Base-by-base conservation (phyloP, 257 asterid genomes). In the Pogostemon cablin region DNA sequence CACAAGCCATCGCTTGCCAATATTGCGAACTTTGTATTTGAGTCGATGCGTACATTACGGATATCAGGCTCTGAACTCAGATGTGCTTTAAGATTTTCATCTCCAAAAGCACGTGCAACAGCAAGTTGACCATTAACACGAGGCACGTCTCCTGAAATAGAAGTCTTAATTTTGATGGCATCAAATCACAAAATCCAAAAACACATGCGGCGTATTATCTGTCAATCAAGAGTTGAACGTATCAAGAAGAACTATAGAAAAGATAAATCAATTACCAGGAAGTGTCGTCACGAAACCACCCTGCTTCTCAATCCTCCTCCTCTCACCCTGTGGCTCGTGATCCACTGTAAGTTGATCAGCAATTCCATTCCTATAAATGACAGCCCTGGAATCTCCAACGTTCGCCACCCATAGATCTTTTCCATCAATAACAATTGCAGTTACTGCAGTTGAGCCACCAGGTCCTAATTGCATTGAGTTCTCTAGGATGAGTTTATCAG, bases 1-100 rank as follows among this genome's bases (percentile, higher is more conserved):
- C 97, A 90, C 78, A 90, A 75, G 71, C 97, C 97, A 75, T 90
- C 97, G 54, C 97, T 90, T 4, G 97, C 97, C 85, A 90, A 78
- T 68, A 90, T 88, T 12, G 72, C 88, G 50, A 90, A 86, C 65
- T 83, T 80, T 34, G 85, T 83, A 39, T 60, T 76, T 0, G 84
- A 72, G 69, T 86, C 86, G 43, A 90, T 82, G 17, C 79, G 85
- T 7, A 86, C 79, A 52, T 78, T 73, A 57, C 82, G 47, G 37
- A 90, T 81, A 73, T 90, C 95, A 9, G 95, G 97, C 77, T 88
- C 97, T 0, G 91, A 90, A 78, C 90, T 86, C 83, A 90, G 70
- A 74, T 88, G 95, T 0, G 91, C 90, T 79, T 90, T 90, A 60
- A 90, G 88, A 72, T 86, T 90, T 72, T 88, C 91, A 67, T 90